These are phyloP conservation scores for Colletotrichum filicis DNA, from an alignment of 2,329 filamentous ascomycete genomes.

Conservation along the genomic window DNA sequence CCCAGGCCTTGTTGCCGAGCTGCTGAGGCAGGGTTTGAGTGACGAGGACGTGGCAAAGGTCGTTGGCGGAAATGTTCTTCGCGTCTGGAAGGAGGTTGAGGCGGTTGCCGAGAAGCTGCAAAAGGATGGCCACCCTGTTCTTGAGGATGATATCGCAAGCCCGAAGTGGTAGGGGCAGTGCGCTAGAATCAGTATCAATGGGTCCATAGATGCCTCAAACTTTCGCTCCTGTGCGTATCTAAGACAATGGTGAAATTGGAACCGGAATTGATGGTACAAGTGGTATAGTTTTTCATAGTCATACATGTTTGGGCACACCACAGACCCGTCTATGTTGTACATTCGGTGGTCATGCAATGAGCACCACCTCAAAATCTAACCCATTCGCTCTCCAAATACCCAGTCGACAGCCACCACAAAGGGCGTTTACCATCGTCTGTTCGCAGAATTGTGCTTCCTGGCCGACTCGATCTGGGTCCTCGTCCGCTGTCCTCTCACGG, in stretches of 20 bases:
- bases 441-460: slow-evolving; percentile 70
- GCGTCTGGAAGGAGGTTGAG: slow-evolving; percentile 87
- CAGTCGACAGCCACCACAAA: neutral
- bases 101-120: slow-evolving; percentile 75
- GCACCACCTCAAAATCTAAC: neutral
- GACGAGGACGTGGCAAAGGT: slow-evolving; percentile 80
- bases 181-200: no score
- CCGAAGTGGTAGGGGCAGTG: neutral
- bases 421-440: slow-evolving; percentile 53
- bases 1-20: slow-evolving; percentile 79
- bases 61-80: slow-evolving; percentile 81
- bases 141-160: slow-evolving; percentile 64
- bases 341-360: slow-evolving; percentile 21
- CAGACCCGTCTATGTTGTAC: slow-evolving; percentile 40
- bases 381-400: neutral
- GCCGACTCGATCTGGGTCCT: slow-evolving; percentile 75
- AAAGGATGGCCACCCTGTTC: slow-evolving; percentile 59
- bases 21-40: slow-evolving; percentile 78
- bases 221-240: no score
- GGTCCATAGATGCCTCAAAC: neutral
- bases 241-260: neutral
- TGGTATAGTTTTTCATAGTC: slow-evolving; percentile 33
- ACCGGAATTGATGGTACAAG: slow-evolving; percentile 8
- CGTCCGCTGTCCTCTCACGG: slow-evolving; percentile 90
- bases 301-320: slow-evolving; percentile 26